These are phyloP conservation scores for Russula sp. DNA, from an alignment of 768 basidiomycete species.

Conservation along the genomic window DNA sequence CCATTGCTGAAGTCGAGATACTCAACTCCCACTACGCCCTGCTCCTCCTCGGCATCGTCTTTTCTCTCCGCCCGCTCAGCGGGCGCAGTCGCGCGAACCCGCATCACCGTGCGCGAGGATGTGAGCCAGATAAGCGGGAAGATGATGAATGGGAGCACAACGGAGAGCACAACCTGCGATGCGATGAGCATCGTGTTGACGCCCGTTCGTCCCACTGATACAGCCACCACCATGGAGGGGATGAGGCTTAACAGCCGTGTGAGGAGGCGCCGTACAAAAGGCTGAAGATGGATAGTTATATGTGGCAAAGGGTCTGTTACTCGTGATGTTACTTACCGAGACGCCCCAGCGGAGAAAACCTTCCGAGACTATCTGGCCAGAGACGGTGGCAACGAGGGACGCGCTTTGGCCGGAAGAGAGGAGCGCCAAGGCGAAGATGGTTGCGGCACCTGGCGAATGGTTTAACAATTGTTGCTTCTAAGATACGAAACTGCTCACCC, in stretches of 20 bases:
- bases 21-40: constrained; percentile 27
- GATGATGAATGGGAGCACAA: constrained; percentile 83
- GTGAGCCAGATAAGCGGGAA: constrained; percentile 77
- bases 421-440: constrained; percentile 84
- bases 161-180: constrained; percentile 77
- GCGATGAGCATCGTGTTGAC: constrained; percentile 76
- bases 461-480: background rate
- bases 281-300: constrained; percentile 37
- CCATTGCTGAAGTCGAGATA: constrained; percentile 61
- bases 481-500: no score
- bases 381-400: constrained; percentile 82
- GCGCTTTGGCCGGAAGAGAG: constrained; percentile 87
- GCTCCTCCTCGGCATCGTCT: constrained; percentile 22
- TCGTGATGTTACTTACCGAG: constrained; percentile 42
- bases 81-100: constrained; percentile 31
- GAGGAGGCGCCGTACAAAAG: constrained; percentile 68
- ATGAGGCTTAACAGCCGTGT: constrained; percentile 80
- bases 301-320: constrained; percentile 26
- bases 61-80: background rate
- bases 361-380: constrained; percentile 86
- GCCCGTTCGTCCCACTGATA: constrained; percentile 61
- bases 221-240: constrained; percentile 75
- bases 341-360: constrained; percentile 86
- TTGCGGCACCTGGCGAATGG: constrained; percentile 43
- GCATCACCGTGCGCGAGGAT: constrained; percentile 62